Percentiles rank a stretch among this genome's conserved stretches.
Conservation (phyloP, 2,329 filamentous ascomycete species). For the Magnaporthiopsis poae region DNA sequence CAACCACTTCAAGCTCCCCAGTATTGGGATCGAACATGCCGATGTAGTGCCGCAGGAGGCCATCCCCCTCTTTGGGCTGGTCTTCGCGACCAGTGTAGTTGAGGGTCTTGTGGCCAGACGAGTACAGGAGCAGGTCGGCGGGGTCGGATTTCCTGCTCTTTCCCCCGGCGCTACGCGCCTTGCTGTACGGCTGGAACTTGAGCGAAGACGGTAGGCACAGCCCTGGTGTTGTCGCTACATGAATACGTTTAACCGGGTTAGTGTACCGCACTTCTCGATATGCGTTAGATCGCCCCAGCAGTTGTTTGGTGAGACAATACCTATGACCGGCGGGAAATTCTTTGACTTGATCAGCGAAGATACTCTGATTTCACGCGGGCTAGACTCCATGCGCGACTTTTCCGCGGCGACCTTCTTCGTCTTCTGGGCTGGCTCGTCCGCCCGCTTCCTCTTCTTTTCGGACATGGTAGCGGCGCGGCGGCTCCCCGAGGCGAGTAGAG, state of each 20-base stretch:
- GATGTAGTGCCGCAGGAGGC: constrained; percentile 51
- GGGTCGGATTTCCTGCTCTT: constrained; percentile 22
- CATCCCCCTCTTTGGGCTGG: constrained; percentile 27
- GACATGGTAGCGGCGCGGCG: not conserved
- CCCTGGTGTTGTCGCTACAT: constrained; percentile 31
- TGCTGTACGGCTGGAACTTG: constrained; percentile 40
- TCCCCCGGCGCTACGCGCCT: constrained; percentile 27
- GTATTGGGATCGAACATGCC: constrained; percentile 54
- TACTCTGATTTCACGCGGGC: constrained; percentile 31
- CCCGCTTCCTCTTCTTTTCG: constrained; percentile 45
- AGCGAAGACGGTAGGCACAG: constrained; percentile 26
- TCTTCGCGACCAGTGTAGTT: constrained; percentile 53
- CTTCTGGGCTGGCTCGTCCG: constrained; percentile 28
- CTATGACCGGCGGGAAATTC: constrained; percentile 36
- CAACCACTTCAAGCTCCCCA: constrained; percentile 49
- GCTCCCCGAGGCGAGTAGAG: not conserved
- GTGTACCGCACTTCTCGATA: not conserved
- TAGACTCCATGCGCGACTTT: constrained; percentile 20
- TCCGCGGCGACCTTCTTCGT: constrained; percentile 45
- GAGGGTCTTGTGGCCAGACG: constrained; percentile 44
- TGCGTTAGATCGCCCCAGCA: not conserved
- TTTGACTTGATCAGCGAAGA: constrained; percentile 35
- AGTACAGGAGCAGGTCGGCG: constrained; percentile 47
- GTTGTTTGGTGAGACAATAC: constrained; percentile 14
- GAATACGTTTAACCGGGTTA: not conserved